Base-by-base conservation (phyloP, 148 eudicot species). In the Drosera capensis region DNA sequence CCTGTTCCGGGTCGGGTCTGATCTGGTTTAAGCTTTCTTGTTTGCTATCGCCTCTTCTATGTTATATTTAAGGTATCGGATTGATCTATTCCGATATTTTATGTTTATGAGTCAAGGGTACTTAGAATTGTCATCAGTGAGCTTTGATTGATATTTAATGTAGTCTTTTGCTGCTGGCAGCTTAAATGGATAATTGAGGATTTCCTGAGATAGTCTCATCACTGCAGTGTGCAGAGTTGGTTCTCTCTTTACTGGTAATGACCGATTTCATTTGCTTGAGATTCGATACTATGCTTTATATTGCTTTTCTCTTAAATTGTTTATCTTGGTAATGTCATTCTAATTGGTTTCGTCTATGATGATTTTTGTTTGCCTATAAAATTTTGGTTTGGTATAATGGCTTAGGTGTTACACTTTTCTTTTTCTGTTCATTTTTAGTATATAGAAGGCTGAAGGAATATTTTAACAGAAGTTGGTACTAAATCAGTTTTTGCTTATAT, bases 101-200 rank as follows among this genome's bases (percentile, higher is more conserved):
- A 36, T 58, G 57, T 61, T 64, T 64, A 48, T 46, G 36, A 25
- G 49, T 44, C 30, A 48, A 20, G 24, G 72, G 90, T 82, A 63
- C 64, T 67, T 55, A 48, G 55, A 48, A 40, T 51, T 36, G 21
- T 41, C 28, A 38, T 50, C 45, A 55, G 29, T 53, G 23, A 57
- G 45, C 61, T 56, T 73, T 61, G 37, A 62, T 76, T 56, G 66
- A 48, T 62, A 46, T 56, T 88, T 88, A 75, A 88, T 88, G 64
- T 71, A 40, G 57, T 67, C 72, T 88, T 77, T 83, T 70, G 65
- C 79, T 80, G 81, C 73, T 83, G 81, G 86, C 97, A 83, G 97
- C 79, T 83, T 75, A 72, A 70, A 72, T 78, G 84, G 80, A 79
- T 75, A 64, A 59, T 73, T 71, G 84, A 74, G 75, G 85, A 73